Conservation (phyloP, 305 asterid species). For the Solanum hybrid region DNA sequence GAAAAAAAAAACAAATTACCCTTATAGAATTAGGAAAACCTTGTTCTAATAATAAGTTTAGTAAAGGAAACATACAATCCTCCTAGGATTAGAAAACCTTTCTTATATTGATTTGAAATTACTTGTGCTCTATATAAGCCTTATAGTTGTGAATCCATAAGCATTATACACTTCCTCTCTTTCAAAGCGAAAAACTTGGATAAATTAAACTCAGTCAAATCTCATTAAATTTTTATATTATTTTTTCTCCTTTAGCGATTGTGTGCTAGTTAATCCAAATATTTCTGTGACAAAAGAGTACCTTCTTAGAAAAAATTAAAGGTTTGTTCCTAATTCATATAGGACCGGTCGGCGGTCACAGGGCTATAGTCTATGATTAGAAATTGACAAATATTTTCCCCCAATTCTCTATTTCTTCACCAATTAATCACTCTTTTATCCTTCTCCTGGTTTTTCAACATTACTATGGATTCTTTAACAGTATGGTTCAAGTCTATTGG, state of each 20-base stretch:
- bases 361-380: neutral
- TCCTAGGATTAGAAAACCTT: neutral
- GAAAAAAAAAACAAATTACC: neutral
- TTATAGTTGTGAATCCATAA: neutral
- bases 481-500: constrained; percentile 13
- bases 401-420: neutral
- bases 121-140: neutral
- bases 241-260: no score
- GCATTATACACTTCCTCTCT: neutral
- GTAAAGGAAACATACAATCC: neutral
- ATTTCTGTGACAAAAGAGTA: neutral
- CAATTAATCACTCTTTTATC: neutral
- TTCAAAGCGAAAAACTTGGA: neutral
- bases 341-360: neutral
- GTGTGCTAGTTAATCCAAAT: neutral
- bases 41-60: neutral
- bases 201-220: neutral
- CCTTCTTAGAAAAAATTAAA: neutral
- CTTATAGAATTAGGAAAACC: neutral
- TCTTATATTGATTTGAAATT: neutral
- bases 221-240: no score
- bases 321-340: neutral
- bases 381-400: neutral
- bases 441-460: neutral
- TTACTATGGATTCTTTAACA: constrained; percentile 16